phyloP scores from a whole-genome alignment of 1,284 basidiomycete genomes.

The Veloboletus limbatus region DNA sequence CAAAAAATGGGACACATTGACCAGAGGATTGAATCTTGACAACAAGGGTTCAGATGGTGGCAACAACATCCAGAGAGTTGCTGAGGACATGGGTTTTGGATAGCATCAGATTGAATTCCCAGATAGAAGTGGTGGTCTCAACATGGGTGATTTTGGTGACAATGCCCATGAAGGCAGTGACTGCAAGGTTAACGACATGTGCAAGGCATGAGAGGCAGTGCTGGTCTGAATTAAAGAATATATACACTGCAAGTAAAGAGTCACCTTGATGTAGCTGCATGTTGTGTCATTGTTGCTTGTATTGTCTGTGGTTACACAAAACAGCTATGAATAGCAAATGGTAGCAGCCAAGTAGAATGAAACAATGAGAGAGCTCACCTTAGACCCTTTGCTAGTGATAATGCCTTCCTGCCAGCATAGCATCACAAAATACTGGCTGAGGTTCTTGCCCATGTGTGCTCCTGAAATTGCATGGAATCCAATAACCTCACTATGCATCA shows the following conservation, averaged over 20 bases:
- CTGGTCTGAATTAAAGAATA: not conserved
- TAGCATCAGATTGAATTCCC: not conserved
- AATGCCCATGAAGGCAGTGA: not conserved
- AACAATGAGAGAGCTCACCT: no score
- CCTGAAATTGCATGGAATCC: not conserved
- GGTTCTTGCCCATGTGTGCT: not conserved
- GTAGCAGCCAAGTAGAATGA: no score
- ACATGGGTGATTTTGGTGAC: not conserved
- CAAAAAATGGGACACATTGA: not conserved
- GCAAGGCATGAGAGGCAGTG: not conserved
- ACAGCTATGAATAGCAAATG: no score
- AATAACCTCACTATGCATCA: not conserved
- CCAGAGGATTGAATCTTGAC: not conserved
- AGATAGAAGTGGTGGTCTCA: not conserved
- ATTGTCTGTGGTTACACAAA: not conserved
- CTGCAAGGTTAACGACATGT: not conserved
- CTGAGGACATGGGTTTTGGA: not conserved
- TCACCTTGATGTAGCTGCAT: not conserved
- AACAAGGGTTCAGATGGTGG: not conserved
- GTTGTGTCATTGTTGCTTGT: not conserved
- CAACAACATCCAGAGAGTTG: not conserved
- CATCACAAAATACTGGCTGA: not conserved
- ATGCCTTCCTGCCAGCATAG: not conserved
- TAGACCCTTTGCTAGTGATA: no score
- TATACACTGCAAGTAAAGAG: not conserved